These are phyloP conservation scores for Emergomyces pasteurianus DNA, from an alignment of 2,329 filamentous ascomycete species.

Conservation along the genomic window DNA sequence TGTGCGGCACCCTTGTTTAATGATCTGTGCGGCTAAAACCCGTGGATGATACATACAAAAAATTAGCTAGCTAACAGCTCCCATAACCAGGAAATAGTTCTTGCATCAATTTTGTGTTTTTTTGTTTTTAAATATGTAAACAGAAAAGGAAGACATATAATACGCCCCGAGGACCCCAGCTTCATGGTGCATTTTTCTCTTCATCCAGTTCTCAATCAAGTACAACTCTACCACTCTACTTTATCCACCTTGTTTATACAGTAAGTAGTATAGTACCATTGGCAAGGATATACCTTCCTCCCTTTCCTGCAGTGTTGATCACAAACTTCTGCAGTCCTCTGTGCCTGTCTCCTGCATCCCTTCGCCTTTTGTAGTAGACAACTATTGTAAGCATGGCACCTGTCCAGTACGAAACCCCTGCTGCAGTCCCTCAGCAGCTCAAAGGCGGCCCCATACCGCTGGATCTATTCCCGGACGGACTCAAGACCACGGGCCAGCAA, in stretches of 20 bases:
- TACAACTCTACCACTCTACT: no score
- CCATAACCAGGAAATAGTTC: not conserved
- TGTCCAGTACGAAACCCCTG: conserved; percentile 8
- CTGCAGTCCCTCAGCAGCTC: conserved; percentile 1
- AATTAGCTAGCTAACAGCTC: not conserved
- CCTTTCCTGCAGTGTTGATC: not conserved
- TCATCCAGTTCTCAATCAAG: not conserved
- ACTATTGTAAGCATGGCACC: conserved; percentile 9
- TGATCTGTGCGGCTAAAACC: no score
- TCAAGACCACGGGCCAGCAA: conserved; percentile 61
- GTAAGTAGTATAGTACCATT: no score
- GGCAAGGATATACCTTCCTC: not conserved
- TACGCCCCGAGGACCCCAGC: not conserved
- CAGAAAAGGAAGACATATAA: not conserved
- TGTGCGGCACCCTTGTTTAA: no score
- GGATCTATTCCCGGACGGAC: conserved; percentile 50
- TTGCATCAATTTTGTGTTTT: no score
- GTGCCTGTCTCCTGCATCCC: no score
- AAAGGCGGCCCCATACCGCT: conserved; percentile 1
- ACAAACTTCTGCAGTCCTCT: no score
- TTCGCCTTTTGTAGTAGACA: not conserved
- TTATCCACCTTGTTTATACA: no score
- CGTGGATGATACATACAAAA: no score
- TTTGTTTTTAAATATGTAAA: no score
- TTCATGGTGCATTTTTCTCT: not conserved